Evolutionary conservation across 331 rosid genomes (phyloP), one percentile per base, ranked within the genome.

Genomic region (Pyracantha coccinea): DNA sequence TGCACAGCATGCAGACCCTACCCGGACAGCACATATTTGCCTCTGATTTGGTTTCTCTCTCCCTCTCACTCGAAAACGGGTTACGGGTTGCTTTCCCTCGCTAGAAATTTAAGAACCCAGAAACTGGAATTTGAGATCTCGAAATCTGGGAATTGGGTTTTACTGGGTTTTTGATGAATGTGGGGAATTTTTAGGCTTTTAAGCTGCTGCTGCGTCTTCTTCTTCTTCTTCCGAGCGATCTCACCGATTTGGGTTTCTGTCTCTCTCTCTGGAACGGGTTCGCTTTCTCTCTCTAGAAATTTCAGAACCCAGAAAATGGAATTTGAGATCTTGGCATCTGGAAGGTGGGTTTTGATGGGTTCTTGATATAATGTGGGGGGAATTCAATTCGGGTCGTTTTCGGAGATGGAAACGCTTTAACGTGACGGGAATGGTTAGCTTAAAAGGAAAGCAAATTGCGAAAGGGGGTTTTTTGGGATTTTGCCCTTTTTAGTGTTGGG

Each of bases 1-100:
- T 79, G 88, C 96, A 92, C 2, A 84, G 66, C 92, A 88, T 88
- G 85, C 97, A 92, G 0, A 88, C 32, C 72, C 73, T 85, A 0
- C 89, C 79, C 12, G 79, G 79, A 33, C 70, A 66, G 70, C 96
- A 89, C 97, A 92, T 91, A 66, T 81, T 77, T 31, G 75, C 61
- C 31, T 47, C 41, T 11, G 38, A 17, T 52, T 50, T 66, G 6
- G 21, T 5, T 38, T 15, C 16, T 66, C 6, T 17, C 8, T 10
- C 13, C 24, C 8, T 58, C 38, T 66, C 19, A 25, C n/a, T 38
- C 45, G 45, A 38, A 38, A 38, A 38, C 45, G 45, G 45, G 45
- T 38, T 38, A 38, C 45, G 13, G 45, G 13, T 38, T 38, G 45
- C 45, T 10, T 38, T 73, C 52, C 0, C 71, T 45, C 41, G 21